Base-by-base conservation (phyloP, 2,329 filamentous ascomycete species). In the Fonsecaea pedrosoi region DNA sequence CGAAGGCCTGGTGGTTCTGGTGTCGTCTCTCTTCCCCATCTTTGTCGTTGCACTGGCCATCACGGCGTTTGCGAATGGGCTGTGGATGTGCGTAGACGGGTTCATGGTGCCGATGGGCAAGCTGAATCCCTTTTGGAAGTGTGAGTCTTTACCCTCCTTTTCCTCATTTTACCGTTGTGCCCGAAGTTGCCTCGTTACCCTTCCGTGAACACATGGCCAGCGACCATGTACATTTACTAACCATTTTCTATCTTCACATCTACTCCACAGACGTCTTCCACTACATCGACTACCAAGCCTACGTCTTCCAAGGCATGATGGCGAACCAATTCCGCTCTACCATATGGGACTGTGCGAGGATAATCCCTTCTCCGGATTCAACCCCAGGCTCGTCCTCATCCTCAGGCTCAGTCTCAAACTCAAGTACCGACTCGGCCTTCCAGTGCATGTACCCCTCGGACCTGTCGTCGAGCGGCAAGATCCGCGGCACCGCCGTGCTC, bases 241-340 rank as follows among this genome's bases (percentile, higher is more conserved):
- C 21, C 21, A 21, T 21, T 21, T 21, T 21, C 21, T 21, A 21
- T 21, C 21, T 21, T 21, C 21, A 21, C 21, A 21, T 21, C 21
- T 21, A 21, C 21, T 21, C 21, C 21, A 21, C 21, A 69, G 66
- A 96, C 73, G 91, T 91, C 5, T 95, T 95, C 73, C 90, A 94
- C 75, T 96, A 94, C 77, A 94, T 94, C 75, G 91, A 96, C 76
- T 96, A 96, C 74, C 59, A 83, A 79, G 82, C 84, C 50, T 96
- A 94, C 73, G 92, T 96, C 3, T 96, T 96, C 76, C 87, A 94
- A 75, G 92, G 91, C 13, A 95, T 96, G 92, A 95, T 96, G 91
- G 88, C 94, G 61, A 96, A 95, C 74, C 91, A 96, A 79, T 95
- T 96, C 76, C 81, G 81, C 0, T 71, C 85, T 18, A 82, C 91